Base-by-base conservation (phyloP, 2,329 filamentous ascomycete genomes). In the Epichloe aotearoae region DNA sequence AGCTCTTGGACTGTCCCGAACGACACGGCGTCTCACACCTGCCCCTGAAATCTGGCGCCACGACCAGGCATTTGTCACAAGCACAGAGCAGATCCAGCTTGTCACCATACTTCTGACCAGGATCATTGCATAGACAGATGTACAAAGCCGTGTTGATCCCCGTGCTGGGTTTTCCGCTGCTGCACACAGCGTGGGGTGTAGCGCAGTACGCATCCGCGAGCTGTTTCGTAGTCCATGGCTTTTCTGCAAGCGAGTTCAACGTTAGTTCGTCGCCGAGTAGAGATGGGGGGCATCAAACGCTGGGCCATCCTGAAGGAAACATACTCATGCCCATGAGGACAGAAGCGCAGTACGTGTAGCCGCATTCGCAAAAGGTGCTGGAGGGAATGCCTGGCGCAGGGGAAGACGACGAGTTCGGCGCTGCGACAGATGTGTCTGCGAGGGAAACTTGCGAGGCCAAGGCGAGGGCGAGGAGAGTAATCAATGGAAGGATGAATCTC, bases 311-410 rank as follows among this genome's bases (percentile, higher is more conserved):
- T 37, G 15, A 42, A 8, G 12, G 33, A 10, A 2, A 55, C 61
- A 45, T 59, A 67, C 66, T 59, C 66, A 69, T 69, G 1, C 50
- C 57, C 58, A 64, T 61, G 19, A 70, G 59, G 12, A 70, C 67
- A 2, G 64, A 60, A 10, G 66, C 66, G 52, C 68, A 70, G 52
- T 70, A 70, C 3, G 68, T 70, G 50, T 69, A 70, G 50, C 68
- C 68, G 53, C 68, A 70, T 52, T 69, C 64, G 55, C 68, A 70
- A 49, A 64, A 63, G 15, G 67, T 56, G 2, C 61, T 66, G 60
- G 60, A n/a, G 62, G 58, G 12, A 50, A 42, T 5, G 49, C 48
- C 40, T 5, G 57, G 56, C 42, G 41, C 49, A 4, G 54, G 17
- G 5, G 51, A 26, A 8, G 47, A 46, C 6, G 50, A 49, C 23